Evolutionary conservation across 495 filamentous ascomycete species (phyloP).

Genomic region (Aspergillus cavernicola): DNA sequence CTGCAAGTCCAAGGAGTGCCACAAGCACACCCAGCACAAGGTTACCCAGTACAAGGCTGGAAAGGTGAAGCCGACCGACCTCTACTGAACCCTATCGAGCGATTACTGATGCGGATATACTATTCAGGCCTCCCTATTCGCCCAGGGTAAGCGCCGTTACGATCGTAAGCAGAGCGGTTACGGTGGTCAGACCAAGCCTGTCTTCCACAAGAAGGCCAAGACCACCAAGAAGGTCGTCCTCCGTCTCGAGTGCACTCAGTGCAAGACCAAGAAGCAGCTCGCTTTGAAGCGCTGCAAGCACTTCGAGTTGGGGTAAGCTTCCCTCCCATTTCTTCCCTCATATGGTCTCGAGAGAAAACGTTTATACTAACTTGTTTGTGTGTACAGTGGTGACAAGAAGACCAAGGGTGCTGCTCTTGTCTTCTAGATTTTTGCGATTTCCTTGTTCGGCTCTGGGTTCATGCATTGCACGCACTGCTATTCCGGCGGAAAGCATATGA

Average conservation of each 20-base stretch:
- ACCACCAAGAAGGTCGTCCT: slow-evolving; percentile 99
- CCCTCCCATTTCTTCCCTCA: neutral
- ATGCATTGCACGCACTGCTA: slow-evolving; percentile 40
- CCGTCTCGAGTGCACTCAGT: slow-evolving; percentile 88
- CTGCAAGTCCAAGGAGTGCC: slow-evolving; percentile 93
- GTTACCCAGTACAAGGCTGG: slow-evolving; percentile 97
- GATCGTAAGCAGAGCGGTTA: slow-evolving; percentile 99
- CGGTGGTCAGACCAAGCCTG: slow-evolving; percentile 99
- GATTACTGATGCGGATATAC: slow-evolving; percentile 24
- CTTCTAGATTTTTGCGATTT: slow-evolving; percentile 66
- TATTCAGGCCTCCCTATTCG: slow-evolving; percentile 79
- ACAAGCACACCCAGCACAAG: slow-evolving; percentile 92
- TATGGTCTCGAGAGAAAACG: no score
- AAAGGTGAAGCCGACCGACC: slow-evolving; percentile 55
- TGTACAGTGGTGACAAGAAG: slow-evolving; percentile 99
- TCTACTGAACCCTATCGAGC: slow-evolving; percentile 5
- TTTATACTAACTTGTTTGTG: neutral
- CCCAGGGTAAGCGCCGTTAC: slow-evolving; percentile 99
- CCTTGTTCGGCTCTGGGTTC: slow-evolving; percentile 50
- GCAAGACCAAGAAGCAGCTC: slow-evolving; percentile 99
- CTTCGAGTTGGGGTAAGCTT: slow-evolving; percentile 94
- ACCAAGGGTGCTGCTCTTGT: slow-evolving; percentile 99
- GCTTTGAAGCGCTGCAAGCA: slow-evolving; percentile 99
- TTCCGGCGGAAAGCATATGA: slow-evolving; percentile 43
- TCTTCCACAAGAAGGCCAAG: slow-evolving; percentile 99